Evolutionary conservation across 176 grass and related monocot genomes (phyloP), one percentile per base, ranked within the genome.

Genomic region (Rhynchospora pubera): DNA sequence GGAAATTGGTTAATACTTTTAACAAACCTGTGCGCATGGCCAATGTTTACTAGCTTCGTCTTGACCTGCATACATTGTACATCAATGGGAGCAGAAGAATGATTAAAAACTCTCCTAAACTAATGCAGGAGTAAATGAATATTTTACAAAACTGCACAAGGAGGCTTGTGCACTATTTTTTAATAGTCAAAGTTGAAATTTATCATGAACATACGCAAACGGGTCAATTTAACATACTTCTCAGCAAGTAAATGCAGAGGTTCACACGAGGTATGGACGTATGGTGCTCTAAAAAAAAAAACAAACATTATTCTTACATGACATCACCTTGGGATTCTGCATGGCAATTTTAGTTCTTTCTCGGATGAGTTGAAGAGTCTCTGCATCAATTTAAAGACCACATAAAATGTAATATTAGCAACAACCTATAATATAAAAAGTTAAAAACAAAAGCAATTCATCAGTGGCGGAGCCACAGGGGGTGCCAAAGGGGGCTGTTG

Each of bases 271-370:
- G 30, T 82, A n/a, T n/a, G n/a, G n/a, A n/a, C n/a, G n/a, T n/a
- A n/a, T n/a, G n/a, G n/a, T n/a, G n/a, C n/a, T n/a, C n/a, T n/a
- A n/a, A n/a, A n/a, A 34, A 72, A 6, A 72, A 48, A 57, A 79
- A 68, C 32, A 60, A 45, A 86, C 47, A 74, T 83, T 82, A 78
- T 86, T 94, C 91, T 92, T 97, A 94, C 91, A 97, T 92, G 92
- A 94, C 90, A 88, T 98, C 92, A 98, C 95, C 95, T 98, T 94
- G 92, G 95, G 92, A 79, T 98, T 84, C 86, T 98, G 92, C 95
- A 98, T 98, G n/a, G 95, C 95, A 80, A 94, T 84, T 90, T 88
- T 91, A 14, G 95, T 98, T 74, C 92, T 89, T 85, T 93, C 92
- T 21, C 90, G 85, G 72, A 98, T 98, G 85, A 78, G 81, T 85